phyloP scores from a whole-genome alignment of 2,329 filamentous ascomycete species.

The Ceratocystis harringtonii region DNA sequence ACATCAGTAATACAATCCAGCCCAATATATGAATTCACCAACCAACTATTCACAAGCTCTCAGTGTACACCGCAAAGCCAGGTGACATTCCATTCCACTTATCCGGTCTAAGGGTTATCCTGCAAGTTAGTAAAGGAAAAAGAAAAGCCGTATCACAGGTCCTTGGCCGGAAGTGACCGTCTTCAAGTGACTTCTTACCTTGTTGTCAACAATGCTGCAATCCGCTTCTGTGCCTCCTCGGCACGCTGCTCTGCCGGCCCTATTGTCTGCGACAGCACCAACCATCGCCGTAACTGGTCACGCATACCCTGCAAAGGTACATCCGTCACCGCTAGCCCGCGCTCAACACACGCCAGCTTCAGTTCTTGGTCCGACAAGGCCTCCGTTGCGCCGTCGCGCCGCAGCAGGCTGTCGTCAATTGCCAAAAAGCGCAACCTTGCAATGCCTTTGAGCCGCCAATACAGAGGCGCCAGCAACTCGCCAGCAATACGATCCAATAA shows the following conservation, averaged over 20 bases:
- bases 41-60: not conserved
- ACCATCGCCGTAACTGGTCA: conserved; percentile 32
- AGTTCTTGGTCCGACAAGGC: conserved; percentile 50
- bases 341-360: conserved; percentile 52
- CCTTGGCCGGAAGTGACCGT: too few relatives aligned
- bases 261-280: conserved; percentile 30
- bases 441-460: conserved; percentile 40
- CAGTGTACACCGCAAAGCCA: conserved; percentile 4
- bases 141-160: too few relatives aligned
- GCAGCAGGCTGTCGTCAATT: conserved; percentile 55
- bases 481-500: conserved; percentile 38
- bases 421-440: conserved; percentile 47
- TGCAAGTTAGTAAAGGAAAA: too few relatives aligned
- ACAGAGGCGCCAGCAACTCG: conserved; percentile 31
- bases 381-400: conserved; percentile 43
- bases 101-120: not conserved
- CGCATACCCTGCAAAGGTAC: conserved; percentile 44
- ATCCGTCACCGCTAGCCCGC: conserved; percentile 44
- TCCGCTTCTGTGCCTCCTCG: conserved; percentile 27
- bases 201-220: conserved; percentile 29
- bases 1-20: not conserved
- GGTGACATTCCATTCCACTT: conserved; percentile 5
- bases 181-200: conserved; percentile 23
- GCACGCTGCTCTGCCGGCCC: conserved; percentile 18
- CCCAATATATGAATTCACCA: not conserved